A percentile compares a stretch with the other conserved stretches of the same genome.
These are phyloP conservation scores for Globisporangium iwayamae DNA, from an alignment of 352 stramenopile species.

Conservation along the genomic window DNA sequence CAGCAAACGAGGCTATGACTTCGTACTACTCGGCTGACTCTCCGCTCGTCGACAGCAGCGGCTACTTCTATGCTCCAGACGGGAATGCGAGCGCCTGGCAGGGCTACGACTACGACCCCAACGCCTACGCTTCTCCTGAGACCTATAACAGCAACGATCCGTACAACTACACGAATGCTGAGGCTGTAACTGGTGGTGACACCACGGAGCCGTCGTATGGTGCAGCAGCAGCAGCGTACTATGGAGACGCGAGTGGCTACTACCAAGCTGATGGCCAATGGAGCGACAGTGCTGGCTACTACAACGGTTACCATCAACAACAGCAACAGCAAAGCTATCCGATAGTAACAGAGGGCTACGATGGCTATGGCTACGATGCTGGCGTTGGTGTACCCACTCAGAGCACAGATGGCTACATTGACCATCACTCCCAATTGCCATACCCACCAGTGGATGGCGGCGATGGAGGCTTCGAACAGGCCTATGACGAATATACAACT, in stretches of 20 bases:
- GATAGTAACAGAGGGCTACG: neutral
- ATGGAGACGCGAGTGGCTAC: neutral
- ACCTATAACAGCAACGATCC: neutral
- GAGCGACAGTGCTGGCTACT: neutral
- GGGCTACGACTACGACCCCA: slow-evolving; percentile 21
- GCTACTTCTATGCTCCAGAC: slow-evolving; percentile 30
- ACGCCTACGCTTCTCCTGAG: neutral
- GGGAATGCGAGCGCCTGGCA: slow-evolving; percentile 30
- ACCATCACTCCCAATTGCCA: slow-evolving; percentile 4
- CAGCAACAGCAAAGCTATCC: neutral
- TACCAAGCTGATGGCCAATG: neutral
- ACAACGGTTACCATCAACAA: neutral
- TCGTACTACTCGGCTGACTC: neutral
- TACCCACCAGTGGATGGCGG: neutral
- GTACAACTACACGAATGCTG: slow-evolving; percentile 7
- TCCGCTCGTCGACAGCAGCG: slow-evolving; percentile 24
- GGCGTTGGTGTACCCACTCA: neutral
- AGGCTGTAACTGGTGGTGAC: neutral
- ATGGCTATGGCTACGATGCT: neutral
- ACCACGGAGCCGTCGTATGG: neutral
- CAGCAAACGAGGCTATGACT: neutral
- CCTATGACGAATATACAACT: neutral
- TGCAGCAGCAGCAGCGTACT: neutral
- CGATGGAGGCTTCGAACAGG: neutral
- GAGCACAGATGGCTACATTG: slow-evolving; percentile 7